phyloP scores from a whole-genome alignment of 805 yeast genomes.

The Metschnikowia hibisci region DNA sequence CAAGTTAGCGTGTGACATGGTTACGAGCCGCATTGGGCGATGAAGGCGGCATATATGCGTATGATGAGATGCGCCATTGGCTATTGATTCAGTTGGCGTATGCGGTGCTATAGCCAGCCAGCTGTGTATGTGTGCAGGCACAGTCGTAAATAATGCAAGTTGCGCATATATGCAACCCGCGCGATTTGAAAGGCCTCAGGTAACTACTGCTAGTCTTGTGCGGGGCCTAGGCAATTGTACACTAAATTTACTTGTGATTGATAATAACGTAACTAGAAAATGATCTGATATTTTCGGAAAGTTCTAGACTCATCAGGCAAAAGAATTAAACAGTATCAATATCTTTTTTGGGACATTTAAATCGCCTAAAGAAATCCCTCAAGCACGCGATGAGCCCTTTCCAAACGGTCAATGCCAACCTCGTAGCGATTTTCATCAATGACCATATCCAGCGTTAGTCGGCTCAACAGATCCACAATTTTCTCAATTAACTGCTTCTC shows the following conservation, averaged over 20 bases:
- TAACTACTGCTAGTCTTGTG: not conserved
- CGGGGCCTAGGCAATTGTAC: not conserved
- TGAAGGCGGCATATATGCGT: not conserved
- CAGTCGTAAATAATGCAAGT: not conserved
- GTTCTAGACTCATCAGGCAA: no score
- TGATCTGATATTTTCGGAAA: no score
- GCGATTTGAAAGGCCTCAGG: not conserved
- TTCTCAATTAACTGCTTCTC: slow-evolving; percentile 81
- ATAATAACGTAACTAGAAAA: no score
- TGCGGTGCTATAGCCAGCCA: slow-evolving; percentile 3
- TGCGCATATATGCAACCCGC: not conserved
- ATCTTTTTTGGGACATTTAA: not conserved
- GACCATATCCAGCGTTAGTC: slow-evolving; percentile 88
- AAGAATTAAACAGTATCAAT: not conserved
- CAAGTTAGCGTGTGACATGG: not conserved
- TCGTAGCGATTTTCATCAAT: slow-evolving; percentile 75
- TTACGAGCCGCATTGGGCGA: not conserved
- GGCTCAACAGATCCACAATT: slow-evolving; percentile 77
- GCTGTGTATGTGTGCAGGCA: not conserved
- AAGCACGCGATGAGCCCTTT: slow-evolving; percentile 76
- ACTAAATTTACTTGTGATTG: no score
- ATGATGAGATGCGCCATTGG: not conserved
- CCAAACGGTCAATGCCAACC: slow-evolving; percentile 75
- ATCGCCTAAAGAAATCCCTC: slow-evolving; percentile 62
- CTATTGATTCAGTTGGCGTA: not conserved